phyloP scores from a whole-genome alignment of 2,329 filamentous ascomycete species.

The Paecilomyces formosus region DNA sequence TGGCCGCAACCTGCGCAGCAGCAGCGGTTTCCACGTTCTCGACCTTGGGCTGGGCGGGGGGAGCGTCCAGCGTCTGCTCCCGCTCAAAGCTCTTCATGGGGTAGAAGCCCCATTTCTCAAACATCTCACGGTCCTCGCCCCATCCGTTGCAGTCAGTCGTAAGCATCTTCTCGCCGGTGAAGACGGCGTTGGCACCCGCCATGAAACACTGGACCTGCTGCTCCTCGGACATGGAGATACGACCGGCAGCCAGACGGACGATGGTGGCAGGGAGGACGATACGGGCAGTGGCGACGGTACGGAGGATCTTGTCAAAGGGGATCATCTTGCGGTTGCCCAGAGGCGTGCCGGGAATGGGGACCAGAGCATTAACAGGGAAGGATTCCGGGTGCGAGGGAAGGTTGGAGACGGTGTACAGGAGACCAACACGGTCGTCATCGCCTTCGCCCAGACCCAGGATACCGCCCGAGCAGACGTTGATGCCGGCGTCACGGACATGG shows the following conservation, averaged over 20 bases:
- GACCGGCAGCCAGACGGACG: conserved; percentile 76
- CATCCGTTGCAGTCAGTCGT: conserved; percentile 87
- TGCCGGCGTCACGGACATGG: conserved; percentile 75
- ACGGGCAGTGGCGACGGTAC: conserved; percentile 76
- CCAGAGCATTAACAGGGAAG: conserved; percentile 84
- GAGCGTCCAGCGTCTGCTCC: background rate
- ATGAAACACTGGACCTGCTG: conserved; percentile 85
- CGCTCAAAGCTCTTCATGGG: conserved; percentile 61
- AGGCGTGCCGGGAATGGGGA: conserved; percentile 85
- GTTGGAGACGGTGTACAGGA: conserved; percentile 75
- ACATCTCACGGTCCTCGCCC: conserved; percentile 81
- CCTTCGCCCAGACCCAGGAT: conserved; percentile 81
- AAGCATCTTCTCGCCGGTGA: conserved; percentile 92
- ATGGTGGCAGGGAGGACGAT: conserved; percentile 79
- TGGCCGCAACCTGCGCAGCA: background rate
- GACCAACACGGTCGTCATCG: conserved; percentile 68
- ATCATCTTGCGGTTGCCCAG: conserved; percentile 67
- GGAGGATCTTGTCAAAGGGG: conserved; percentile 68
- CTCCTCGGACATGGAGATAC: conserved; percentile 78
- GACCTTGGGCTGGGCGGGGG: background rate
- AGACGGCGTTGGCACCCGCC: conserved; percentile 89
- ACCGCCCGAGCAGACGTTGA: conserved; percentile 84
- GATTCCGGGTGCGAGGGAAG: conserved; percentile 78
- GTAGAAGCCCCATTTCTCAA: conserved; percentile 70
- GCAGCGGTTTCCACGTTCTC: background rate